phyloP scores from a whole-genome alignment of 73 alveolate species.

The Tetrahymena malaccensis region DNA sequence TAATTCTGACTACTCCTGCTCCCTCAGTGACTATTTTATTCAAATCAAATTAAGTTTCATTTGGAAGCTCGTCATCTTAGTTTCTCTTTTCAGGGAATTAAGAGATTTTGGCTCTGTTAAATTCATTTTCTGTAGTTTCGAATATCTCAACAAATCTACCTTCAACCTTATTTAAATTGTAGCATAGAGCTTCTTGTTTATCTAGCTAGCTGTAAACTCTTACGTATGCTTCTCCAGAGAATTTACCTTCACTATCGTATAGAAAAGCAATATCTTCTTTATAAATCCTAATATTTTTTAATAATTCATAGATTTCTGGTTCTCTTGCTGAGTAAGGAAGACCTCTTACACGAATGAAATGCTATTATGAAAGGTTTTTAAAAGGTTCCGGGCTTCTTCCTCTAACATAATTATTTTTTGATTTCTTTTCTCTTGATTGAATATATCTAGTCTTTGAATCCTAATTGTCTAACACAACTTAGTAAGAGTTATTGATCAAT shows the following conservation, averaged over 20 bases:
- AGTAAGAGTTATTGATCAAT: not conserved
- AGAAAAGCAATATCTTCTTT: not conserved
- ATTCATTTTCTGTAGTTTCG: not conserved
- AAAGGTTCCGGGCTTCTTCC: not conserved
- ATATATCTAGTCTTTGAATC: not conserved
- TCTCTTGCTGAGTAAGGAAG: not conserved
- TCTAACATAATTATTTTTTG: not conserved
- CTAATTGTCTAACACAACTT: not conserved
- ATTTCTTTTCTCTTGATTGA: not conserved
- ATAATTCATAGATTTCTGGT: not conserved
- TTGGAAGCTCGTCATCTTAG: not conserved
- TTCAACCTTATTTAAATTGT: not conserved
- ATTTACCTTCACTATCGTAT: not conserved
- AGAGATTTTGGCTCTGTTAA: not conserved
- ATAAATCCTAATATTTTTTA: not conserved
- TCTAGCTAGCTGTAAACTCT: not conserved
- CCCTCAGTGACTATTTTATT: not conserved
- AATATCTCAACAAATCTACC: not conserved
- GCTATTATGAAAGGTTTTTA: not conserved
- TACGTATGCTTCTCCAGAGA: not conserved
- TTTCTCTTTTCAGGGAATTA: not conserved
- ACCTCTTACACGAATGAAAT: not conserved
- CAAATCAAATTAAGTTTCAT: not conserved
- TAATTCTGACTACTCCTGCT: not conserved
- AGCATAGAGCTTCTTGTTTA: not conserved